Evolutionary conservation across 225 moss, liverwort and hornwort genomes (phyloP).

Genomic region (Physcomitrium patens): DNA sequence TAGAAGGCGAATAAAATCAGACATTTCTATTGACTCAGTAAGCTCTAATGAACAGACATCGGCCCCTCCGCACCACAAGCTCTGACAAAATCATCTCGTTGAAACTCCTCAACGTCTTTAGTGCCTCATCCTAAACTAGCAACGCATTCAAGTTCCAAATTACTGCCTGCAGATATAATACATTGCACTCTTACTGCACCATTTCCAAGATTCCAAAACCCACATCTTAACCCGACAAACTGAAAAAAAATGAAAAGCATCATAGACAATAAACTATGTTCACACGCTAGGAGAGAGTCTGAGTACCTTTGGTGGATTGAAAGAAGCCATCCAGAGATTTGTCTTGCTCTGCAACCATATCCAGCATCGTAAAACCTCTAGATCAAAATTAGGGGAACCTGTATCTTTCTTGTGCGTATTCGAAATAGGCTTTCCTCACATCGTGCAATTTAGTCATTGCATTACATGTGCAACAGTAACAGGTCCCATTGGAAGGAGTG

Average conservation of each 20-base stretch:
- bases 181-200: not conserved
- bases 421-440: constrained; percentile 5
- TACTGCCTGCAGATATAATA: not conserved
- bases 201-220: not conserved
- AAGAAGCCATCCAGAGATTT: constrained; percentile 91
- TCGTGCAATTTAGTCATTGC: not conserved
- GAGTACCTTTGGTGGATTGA: constrained; percentile 77
- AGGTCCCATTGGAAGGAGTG: not conserved
- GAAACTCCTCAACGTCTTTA: not conserved
- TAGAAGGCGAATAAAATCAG: not conserved
- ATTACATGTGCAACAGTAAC: constrained; percentile 10
- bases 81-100: too few species aligned
- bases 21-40: not conserved
- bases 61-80: not conserved
- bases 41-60: not conserved
- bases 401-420: not conserved
- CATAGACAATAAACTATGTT: too few species aligned
- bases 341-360: constrained; percentile 61
- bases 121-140: constrained; percentile 3
- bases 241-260: constrained; percentile 4
- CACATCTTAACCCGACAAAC: not conserved
- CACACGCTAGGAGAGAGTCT: too few species aligned
- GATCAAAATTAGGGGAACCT: not conserved
- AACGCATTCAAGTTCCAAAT: constrained; percentile 4
- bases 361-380: constrained; percentile 1